Conservation (phyloP, 345 rosid genomes). For the Populus nigra region DNA sequence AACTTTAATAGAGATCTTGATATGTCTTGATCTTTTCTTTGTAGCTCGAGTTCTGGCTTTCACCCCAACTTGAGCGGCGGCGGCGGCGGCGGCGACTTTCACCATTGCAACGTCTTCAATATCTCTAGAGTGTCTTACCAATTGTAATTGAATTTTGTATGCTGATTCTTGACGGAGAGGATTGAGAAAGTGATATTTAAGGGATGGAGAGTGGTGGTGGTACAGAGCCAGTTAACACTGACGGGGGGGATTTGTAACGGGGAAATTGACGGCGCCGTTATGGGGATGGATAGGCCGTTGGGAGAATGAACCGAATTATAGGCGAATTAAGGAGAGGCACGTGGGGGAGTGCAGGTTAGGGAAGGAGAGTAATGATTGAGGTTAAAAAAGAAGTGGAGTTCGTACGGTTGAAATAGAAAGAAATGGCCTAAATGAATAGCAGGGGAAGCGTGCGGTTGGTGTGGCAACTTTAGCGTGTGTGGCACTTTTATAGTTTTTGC, state of each 20-base stretch:
- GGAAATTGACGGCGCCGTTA: constrained; percentile 87
- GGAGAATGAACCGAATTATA: constrained; percentile 19
- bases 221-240: constrained; percentile 50
- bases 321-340: constrained; percentile 26
- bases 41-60: constrained; percentile 29
- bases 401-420: constrained; percentile 6
- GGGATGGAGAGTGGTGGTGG: constrained; percentile 29
- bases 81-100: constrained; percentile 24
- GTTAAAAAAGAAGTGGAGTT: not conserved
- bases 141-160: no score
- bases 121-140: not conserved
- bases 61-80: constrained; percentile 33
- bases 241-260: constrained; percentile 69
- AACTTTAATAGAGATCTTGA: constrained; percentile 36
- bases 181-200: not conserved
- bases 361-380: constrained; percentile 22
- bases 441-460: constrained; percentile 1
- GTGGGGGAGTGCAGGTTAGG: constrained; percentile 13
- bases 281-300: constrained; percentile 15
- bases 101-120: constrained; percentile 29
- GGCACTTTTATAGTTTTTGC: no score
- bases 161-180: not conserved
- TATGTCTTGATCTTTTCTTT: constrained; percentile 20
- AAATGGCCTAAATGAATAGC: not conserved
- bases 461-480: not conserved